Percentiles rank a stretch among this genome's conserved stretches.
Conservation (phyloP, 2,329 filamentous ascomycete genomes). For the Fusarium anguioides region DNA sequence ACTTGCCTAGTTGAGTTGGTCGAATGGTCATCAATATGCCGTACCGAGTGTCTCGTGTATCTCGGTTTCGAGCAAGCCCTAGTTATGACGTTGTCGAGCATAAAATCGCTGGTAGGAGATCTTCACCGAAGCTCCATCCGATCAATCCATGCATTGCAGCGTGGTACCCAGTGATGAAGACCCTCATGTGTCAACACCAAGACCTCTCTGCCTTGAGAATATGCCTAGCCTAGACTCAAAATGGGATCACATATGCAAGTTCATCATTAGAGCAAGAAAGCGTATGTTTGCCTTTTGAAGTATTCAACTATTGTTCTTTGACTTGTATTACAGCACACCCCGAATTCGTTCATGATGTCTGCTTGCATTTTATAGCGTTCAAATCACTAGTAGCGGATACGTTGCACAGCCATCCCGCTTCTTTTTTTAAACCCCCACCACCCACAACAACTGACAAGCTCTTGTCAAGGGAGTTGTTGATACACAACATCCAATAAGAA, state of each 20-base stretch:
- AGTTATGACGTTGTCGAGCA: slow-evolving; percentile 23
- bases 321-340: not conserved
- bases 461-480: slow-evolving; percentile 18
- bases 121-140: slow-evolving; percentile 8
- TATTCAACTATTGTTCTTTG: slow-evolving; percentile 6
- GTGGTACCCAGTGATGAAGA: not conserved
- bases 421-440: slow-evolving; percentile 44
- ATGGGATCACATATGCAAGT: slow-evolving; percentile 5
- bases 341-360: not conserved
- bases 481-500: slow-evolving; percentile 38
- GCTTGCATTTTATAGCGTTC: not conserved
- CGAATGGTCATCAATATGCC: slow-evolving; percentile 15
- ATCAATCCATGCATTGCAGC: slow-evolving; percentile 2
- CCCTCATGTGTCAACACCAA: not conserved
- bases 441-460: slow-evolving; percentile 20
- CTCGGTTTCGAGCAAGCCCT: not conserved
- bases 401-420: slow-evolving; percentile 47
- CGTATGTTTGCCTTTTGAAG: slow-evolving; percentile 1
- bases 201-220: not conserved
- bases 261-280: not conserved
- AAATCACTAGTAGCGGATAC: slow-evolving; percentile 11
- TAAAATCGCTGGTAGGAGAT: slow-evolving; percentile 15
- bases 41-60: slow-evolving; percentile 26
- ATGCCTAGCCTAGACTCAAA: slow-evolving; percentile 22
- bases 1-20: slow-evolving; percentile 18